Conservation (phyloP, 83 land plant genomes). For the Picea abies region DNA sequence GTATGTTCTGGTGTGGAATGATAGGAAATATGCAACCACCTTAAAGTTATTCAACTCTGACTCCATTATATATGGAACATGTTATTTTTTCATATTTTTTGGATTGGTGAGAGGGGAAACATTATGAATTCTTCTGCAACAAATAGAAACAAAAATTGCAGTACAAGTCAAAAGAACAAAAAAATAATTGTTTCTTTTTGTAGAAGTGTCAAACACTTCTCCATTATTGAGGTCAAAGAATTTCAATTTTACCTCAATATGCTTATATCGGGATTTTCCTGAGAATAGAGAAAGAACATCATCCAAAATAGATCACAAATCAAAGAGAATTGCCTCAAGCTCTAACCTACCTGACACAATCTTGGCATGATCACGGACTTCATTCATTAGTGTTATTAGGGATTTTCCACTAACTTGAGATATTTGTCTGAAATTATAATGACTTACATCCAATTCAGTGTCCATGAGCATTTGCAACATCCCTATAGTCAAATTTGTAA, state of each 20-base stretch:
- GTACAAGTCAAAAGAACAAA: conserved; percentile 30
- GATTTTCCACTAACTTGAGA: conserved; percentile 81
- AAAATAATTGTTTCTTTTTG: not conserved
- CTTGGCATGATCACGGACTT: conserved; percentile 84
- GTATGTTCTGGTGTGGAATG: no score
- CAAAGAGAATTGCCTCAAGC: conserved; percentile 66
- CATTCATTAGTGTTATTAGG: conserved; percentile 76
- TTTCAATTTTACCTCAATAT: conserved; percentile 57
- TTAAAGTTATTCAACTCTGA: no score
- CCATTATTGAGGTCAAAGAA: conserved; percentile 3
- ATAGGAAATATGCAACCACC: no score
- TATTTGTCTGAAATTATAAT: conserved; percentile 69
- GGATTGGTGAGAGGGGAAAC: no score
- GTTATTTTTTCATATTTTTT: no score
- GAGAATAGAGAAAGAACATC: conserved; percentile 78
- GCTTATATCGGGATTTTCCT: conserved; percentile 73
- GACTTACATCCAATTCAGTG: conserved; percentile 74
- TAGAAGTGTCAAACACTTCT: not conserved
- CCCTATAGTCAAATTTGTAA: conserved; percentile 38
- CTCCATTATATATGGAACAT: not conserved
- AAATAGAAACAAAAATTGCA: not conserved
- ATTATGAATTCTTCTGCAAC: not conserved
- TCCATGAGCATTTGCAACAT: conserved; percentile 92
- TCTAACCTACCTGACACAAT: conserved; percentile 87
- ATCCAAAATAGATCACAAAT: conserved; percentile 63